Base-by-base conservation (phyloP, 805 yeast genomes). In the Lachancea quebecensis region DNA sequence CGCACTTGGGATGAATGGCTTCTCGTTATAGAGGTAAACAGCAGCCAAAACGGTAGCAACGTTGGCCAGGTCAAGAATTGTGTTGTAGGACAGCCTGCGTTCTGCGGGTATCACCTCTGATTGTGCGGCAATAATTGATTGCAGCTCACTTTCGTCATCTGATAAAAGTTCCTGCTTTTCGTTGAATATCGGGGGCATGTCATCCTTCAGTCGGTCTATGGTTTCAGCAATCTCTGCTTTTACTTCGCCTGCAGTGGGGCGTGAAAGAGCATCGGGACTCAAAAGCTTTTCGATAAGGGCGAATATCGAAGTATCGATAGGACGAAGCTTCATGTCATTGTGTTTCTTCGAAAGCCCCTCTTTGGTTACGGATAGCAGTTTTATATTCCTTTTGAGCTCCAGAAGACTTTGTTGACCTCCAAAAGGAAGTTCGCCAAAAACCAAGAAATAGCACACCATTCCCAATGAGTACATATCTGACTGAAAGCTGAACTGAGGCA, bases 401-500 rank as follows among this genome's bases (percentile, higher is more conserved):
- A 46, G 38, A 25, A 62, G 52, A 29, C 57, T 54, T 39, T 48
- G 39, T 28, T 50, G 48, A 1, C 65, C 50, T 2, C 54, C 56
- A 54, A 77, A 88, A 0, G 96, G 96, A 35, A 88, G 66, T 31
- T 62, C 65, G 0, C 87, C 85, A 59, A 81, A 84, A 50, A 93
- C 81, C 42, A 88, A 59, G 58, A 75, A 86, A 58, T 84, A 80
- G 44, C 86, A 62, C n/a, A 87, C 82, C 79, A 89, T 75, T 0
- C 96, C 96, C 31, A 89, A 61, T 0, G 95, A 83, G 59, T 85
- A 89, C 44, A 86, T 73, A 62, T 89, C 96, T 25, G 95, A 79
- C 33, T 79, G 75, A 56, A 75, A 79, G 4, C 82, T 75, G 56
- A 85, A 89, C 34, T 84, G 80, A 12, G 70, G 70, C 16, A 75